These are phyloP conservation scores for Solanum corneliomulleri DNA, from an alignment of 257 asterid genomes.

Conservation along the genomic window DNA sequence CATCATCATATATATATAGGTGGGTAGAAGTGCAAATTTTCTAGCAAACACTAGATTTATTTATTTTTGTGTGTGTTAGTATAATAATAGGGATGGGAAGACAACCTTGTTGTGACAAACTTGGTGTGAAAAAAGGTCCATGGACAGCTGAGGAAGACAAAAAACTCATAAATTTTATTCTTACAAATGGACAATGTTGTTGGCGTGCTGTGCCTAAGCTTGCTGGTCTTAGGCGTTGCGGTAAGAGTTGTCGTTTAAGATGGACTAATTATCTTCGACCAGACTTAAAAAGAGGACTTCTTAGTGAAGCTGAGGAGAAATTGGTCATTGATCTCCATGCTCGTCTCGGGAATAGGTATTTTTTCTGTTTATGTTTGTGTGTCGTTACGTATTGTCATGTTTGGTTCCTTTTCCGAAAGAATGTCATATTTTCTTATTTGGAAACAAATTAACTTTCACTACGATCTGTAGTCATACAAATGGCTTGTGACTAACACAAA, in stretches of 20 bases:
- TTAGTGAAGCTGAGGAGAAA: constrained; percentile 72
- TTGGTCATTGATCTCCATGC: constrained; percentile 91
- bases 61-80: neutral
- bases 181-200: constrained; percentile 90
- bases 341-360: constrained; percentile 78
- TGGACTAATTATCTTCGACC: constrained; percentile 99
- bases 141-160: constrained; percentile 97
- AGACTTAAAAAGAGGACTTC: constrained; percentile 90
- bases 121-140: constrained; percentile 94
- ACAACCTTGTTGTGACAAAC: constrained; percentile 97
- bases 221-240: constrained; percentile 97
- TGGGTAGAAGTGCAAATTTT: constrained; percentile 44
- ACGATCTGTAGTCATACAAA: neutral
- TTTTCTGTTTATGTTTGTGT: neutral
- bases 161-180: constrained; percentile 69
- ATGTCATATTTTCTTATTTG: neutral
- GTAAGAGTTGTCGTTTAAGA: constrained; percentile 92
- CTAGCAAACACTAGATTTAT: neutral
- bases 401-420: too few species aligned
- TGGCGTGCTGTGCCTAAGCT: constrained; percentile 97
- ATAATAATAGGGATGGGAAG: constrained; percentile 45
- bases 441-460: neutral
- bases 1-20: constrained; percentile 47
- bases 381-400: neutral
- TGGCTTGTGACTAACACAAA: neutral